These are phyloP conservation scores for Aspergillus proliferans DNA, from an alignment of 2,329 filamentous ascomycete genomes.

Conservation along the genomic window DNA sequence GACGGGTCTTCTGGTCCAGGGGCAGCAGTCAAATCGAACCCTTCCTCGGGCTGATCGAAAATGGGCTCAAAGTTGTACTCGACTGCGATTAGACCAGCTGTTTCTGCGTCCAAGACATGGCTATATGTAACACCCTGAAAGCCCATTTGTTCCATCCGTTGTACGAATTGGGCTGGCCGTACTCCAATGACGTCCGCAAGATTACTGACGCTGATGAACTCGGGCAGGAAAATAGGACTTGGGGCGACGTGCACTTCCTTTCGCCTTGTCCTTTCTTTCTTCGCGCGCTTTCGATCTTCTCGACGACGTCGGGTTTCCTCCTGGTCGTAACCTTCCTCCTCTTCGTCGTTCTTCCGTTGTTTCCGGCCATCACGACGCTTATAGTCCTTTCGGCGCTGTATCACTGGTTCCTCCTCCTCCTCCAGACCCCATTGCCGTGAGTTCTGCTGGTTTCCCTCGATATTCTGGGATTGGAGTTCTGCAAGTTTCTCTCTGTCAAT, in stretches of 20 bases:
- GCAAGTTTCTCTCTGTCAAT: background rate
- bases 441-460: slow-evolving; percentile 1
- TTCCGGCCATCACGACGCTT: slow-evolving; percentile 12
- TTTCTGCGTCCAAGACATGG: slow-evolving; percentile 84
- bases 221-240: slow-evolving; percentile 69
- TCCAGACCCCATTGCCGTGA: slow-evolving; percentile 25
- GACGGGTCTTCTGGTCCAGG: slow-evolving; percentile 64
- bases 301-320: slow-evolving; percentile 29
- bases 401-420: slow-evolving; percentile 4
- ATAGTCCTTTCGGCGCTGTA: background rate
- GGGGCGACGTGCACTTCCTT: slow-evolving; percentile 37
- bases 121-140: slow-evolving; percentile 80
- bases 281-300: slow-evolving; percentile 39
- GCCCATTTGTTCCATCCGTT: slow-evolving; percentile 73
- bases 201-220: slow-evolving; percentile 84
- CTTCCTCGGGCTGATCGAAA: slow-evolving; percentile 56
- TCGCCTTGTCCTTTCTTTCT: slow-evolving; percentile 33
- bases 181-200: slow-evolving; percentile 70
- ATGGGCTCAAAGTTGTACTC: slow-evolving; percentile 90
- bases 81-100: slow-evolving; percentile 79
- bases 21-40: slow-evolving; percentile 61
- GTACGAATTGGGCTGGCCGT: slow-evolving; percentile 63
- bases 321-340: slow-evolving; percentile 28
- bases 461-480: background rate
- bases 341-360: slow-evolving; percentile 20